phyloP scores from a whole-genome alignment of 169 alveolate species.

The Eimeria sp. region DNA sequence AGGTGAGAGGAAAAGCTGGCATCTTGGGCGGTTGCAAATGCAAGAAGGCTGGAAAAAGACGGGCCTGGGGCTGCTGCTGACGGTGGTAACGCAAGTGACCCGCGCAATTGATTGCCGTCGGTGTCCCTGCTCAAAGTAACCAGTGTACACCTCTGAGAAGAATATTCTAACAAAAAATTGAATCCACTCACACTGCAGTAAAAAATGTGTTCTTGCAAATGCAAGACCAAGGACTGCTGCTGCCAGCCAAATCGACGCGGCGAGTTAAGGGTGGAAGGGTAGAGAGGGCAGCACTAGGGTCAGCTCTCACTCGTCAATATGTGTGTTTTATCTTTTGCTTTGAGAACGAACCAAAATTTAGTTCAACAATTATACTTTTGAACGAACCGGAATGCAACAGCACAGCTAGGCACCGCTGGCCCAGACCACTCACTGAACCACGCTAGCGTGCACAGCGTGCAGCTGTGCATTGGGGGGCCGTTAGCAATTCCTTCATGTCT shows the following conservation, averaged over 20 bases:
- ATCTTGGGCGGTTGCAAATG: neutral
- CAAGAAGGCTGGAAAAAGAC: neutral
- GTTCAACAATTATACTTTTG: neutral
- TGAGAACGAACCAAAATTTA: neutral
- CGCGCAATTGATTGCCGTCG: neutral
- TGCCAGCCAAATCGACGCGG: neutral
- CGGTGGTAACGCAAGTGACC: neutral
- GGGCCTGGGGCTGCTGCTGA: neutral
- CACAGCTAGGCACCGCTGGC: conserved; percentile 16
- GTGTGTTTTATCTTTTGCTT: neutral
- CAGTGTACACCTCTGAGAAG: neutral
- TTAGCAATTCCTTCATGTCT: neutral
- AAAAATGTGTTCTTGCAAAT: neutral
- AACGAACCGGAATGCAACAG: neutral
- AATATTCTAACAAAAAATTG: too few species aligned
- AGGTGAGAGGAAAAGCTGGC: neutral
- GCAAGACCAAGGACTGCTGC: neutral
- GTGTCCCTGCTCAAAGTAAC: neutral
- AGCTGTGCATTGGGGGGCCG: neutral
- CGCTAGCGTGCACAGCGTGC: conserved; percentile 15
- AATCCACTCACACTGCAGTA: neutral
- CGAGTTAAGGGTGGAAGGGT: neutral
- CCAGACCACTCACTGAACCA: conserved; percentile 29
- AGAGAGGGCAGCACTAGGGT: neutral
- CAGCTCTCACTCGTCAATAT: neutral